These are phyloP conservation scores for Kappamyces sp. DNA, from an alignment of 192 early-diverging fungal genomes.

Conservation along the genomic window DNA sequence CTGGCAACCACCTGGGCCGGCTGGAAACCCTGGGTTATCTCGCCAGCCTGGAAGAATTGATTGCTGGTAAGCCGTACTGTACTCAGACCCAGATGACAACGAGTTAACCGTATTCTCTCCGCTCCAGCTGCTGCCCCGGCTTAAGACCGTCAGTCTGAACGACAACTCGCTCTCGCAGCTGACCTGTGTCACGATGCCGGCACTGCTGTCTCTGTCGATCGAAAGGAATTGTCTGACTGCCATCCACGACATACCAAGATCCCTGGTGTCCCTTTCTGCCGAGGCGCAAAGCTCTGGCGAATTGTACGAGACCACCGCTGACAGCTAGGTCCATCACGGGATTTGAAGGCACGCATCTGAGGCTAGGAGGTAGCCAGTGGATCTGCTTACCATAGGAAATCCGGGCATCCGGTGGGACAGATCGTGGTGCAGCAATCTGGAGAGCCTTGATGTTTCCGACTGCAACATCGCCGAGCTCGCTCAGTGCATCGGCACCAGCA, in stretches of 20 bases:
- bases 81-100: neutral
- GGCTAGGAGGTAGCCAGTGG: neutral
- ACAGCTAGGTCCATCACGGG: too few species aligned
- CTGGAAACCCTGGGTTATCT: conserved; percentile 1
- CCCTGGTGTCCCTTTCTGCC: neutral
- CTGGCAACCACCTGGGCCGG: neutral
- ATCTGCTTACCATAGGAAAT: neutral
- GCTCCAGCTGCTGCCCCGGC: neutral
- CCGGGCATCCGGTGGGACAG: neutral
- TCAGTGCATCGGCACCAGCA: neutral
- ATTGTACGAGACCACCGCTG: too few species aligned
- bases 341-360: neutral
- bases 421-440: too few species aligned
- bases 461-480: conserved; percentile 6
- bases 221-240: conserved; percentile 1
- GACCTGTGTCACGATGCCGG: neutral
- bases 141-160: neutral
- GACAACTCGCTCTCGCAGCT: conserved; percentile 1
- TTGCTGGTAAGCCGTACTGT: neutral
- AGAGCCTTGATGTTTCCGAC: too few species aligned
- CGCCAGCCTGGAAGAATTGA: neutral
- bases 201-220: neutral
- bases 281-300: neutral
- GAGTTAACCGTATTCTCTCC: neutral
- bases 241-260: neutral